A percentile compares a stretch with the other conserved stretches of the same genome.
Conservation (phyloP, 306 rosid species). For the Glycyrrhiza uralensis region DNA sequence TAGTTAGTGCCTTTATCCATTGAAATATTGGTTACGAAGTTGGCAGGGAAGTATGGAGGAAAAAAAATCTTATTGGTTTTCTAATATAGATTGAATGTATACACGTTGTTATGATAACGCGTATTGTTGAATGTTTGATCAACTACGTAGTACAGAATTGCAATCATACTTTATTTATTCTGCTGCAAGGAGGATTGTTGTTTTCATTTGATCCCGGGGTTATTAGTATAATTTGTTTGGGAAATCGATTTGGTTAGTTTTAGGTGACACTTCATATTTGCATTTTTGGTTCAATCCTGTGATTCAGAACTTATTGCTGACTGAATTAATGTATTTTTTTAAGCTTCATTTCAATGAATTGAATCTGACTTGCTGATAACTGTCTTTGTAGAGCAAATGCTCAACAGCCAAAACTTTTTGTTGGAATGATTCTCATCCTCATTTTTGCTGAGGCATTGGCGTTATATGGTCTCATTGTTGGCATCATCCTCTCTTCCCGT, state of each 20-base stretch:
- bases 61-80: background rate
- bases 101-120: background rate
- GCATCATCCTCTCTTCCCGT: constrained; percentile 73
- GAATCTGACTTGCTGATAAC: constrained; percentile 11
- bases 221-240: background rate
- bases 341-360: background rate
- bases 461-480: constrained; percentile 69
- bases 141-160: background rate
- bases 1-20: background rate
- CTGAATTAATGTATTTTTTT: background rate
- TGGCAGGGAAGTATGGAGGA: background rate
- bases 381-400: constrained; percentile 57
- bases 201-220: background rate
- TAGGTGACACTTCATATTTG: background rate
- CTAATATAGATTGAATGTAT: background rate
- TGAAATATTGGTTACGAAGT: background rate
- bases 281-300: background rate
- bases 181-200: background rate
- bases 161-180: background rate
- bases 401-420: constrained; percentile 77
- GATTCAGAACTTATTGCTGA: background rate
- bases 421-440: constrained; percentile 79
- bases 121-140: background rate
- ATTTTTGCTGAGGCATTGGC: constrained; percentile 77
- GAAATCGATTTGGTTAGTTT: background rate